Percentiles rank a stretch among this genome's conserved stretches.
Conservation (phyloP, 2,329 filamentous ascomycete genomes). For the Colletotrichum phormii region DNA sequence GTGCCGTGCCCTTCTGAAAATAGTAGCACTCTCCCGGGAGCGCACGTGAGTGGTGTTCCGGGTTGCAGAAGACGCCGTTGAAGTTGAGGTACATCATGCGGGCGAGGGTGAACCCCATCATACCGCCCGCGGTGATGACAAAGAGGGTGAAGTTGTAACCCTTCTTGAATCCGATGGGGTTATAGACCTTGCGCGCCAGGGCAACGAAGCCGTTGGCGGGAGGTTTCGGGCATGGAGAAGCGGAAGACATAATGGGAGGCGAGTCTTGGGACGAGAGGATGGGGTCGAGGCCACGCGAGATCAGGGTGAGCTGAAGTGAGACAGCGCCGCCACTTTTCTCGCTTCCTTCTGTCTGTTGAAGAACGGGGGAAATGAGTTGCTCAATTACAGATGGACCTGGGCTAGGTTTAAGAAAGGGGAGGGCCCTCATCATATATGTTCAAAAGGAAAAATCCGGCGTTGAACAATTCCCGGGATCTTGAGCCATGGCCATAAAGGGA, state of each 20-base stretch:
- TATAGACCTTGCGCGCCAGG: slow-evolving; percentile 49
- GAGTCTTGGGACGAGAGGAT: neutral
- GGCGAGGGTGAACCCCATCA: slow-evolving; percentile 61
- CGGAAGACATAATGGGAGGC: slow-evolving; percentile 1
- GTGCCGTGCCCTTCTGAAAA: slow-evolving; percentile 43
- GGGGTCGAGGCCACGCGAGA: neutral
- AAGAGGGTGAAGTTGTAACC: slow-evolving; percentile 69
- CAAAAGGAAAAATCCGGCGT: neutral
- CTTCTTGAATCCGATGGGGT: slow-evolving; percentile 64
- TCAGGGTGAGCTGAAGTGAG: slow-evolving; percentile 6
- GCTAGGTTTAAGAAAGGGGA: neutral
- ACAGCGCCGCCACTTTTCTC: slow-evolving; percentile 6
- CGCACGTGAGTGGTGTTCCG: slow-evolving; percentile 36
- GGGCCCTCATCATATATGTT: slow-evolving; percentile 1
- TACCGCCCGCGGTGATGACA: slow-evolving; percentile 57
- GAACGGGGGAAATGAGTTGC: slow-evolving; percentile 2
- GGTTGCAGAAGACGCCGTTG: slow-evolving; percentile 49
- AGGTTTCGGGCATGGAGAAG: slow-evolving; percentile 20
- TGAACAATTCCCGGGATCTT: neutral
- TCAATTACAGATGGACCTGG: neutral
- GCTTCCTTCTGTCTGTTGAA: slow-evolving; percentile 22
- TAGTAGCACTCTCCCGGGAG: slow-evolving; percentile 54
- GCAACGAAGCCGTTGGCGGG: slow-evolving; percentile 38
- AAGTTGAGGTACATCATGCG: slow-evolving; percentile 61
- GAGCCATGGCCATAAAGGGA: neutral